phyloP scores from a whole-genome alignment of 108 stramenopile species.

The Seminavis robusta region DNA sequence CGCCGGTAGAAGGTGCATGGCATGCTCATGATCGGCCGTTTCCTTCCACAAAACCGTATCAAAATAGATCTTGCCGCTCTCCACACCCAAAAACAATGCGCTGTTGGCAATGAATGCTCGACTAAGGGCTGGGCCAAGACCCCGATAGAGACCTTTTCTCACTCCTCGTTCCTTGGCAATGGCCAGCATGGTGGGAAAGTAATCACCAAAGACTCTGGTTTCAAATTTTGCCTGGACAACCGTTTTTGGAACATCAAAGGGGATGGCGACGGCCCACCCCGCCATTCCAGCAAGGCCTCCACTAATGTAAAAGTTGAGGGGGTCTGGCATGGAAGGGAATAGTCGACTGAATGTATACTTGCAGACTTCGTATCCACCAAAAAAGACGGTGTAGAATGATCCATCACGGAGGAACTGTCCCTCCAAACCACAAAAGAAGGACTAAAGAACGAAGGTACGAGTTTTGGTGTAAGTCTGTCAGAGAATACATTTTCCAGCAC shows the following conservation, averaged over 20 bases:
- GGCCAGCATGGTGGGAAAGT: conserved; percentile 76
- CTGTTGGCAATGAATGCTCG: conserved; percentile 90
- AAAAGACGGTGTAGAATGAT: conserved; percentile 79
- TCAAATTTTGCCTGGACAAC: conserved; percentile 87
- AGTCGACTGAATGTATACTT: conserved; percentile 70
- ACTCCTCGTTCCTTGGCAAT: conserved; percentile 71
- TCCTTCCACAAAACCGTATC: conserved; percentile 63
- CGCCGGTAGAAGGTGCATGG: too few relatives aligned
- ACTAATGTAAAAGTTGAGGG: conserved; percentile 77
- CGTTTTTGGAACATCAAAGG: conserved; percentile 91
- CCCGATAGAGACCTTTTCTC: conserved; percentile 70
- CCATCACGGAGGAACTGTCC: conserved; percentile 83
- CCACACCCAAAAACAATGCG: conserved; percentile 87
- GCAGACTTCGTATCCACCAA: conserved; percentile 81
- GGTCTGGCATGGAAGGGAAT: conserved; percentile 83
- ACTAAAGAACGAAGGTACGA: too few relatives aligned
- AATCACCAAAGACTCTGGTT: conserved; percentile 74
- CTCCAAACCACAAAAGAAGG: conserved; percentile 78
- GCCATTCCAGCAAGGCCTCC: conserved; percentile 89
- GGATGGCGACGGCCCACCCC: conserved; percentile 85
- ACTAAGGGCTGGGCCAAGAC: conserved; percentile 73
- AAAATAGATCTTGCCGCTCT: conserved; percentile 80
- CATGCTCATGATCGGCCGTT: too few relatives aligned
- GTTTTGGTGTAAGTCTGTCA: too few relatives aligned
- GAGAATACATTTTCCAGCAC: too few relatives aligned